These are phyloP conservation scores for Sugiyamaella lignohabitans DNA, from an alignment of 805 yeast species.

Conservation along the genomic window DNA sequence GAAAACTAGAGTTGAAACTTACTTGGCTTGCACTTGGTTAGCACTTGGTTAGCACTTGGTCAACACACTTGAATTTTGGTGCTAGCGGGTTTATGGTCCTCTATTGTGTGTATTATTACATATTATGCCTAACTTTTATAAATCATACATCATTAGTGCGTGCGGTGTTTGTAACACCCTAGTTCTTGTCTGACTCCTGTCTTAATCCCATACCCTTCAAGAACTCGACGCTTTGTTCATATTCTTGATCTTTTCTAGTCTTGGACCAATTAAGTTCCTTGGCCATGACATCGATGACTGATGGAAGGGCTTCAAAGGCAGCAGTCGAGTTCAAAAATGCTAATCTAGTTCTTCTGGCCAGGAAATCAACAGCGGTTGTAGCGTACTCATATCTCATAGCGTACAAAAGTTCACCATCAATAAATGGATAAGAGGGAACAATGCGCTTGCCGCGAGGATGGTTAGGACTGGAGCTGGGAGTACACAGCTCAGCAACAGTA, in stretches of 20 bases:
- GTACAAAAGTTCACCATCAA: slow-evolving; percentile 79
- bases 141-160: too few species aligned
- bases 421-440: slow-evolving; percentile 72
- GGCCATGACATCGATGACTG: slow-evolving; percentile 80
- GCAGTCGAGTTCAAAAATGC: slow-evolving; percentile 86
- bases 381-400: slow-evolving; percentile 77
- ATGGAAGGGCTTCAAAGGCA: slow-evolving; percentile 73
- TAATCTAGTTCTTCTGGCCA: slow-evolving; percentile 87
- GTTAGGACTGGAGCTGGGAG: slow-evolving; percentile 25
- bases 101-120: too few species aligned
- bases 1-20: too few species aligned
- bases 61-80: too few species aligned
- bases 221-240: slow-evolving; percentile 31
- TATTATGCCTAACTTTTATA: too few species aligned
- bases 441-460: slow-evolving; percentile 30
- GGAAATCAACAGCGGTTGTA: slow-evolving; percentile 81
- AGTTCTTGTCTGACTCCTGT: neutral
- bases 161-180: too few species aligned
- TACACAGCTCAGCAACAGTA: slow-evolving; percentile 54
- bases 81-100: too few species aligned
- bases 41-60: too few species aligned
- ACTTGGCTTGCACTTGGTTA: too few species aligned
- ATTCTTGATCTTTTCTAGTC: slow-evolving; percentile 48
- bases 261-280: slow-evolving; percentile 69
- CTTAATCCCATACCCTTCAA: slow-evolving; percentile 36